Conservation (phyloP, 257 asterid species). For the Asclepias syriaca region DNA sequence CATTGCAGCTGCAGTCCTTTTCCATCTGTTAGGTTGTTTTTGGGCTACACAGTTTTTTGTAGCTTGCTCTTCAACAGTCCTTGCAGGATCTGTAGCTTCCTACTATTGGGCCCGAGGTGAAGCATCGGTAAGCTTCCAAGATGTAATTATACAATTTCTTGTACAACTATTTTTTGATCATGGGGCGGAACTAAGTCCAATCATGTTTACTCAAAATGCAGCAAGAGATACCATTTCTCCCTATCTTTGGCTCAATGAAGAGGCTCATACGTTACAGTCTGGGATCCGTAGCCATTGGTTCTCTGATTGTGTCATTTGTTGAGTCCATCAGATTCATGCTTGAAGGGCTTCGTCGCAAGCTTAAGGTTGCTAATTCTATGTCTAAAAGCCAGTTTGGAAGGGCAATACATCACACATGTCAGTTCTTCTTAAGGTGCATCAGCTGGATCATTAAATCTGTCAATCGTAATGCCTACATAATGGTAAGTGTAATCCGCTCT, state of each 20-base stretch:
- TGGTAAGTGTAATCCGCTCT: conserved; percentile 46
- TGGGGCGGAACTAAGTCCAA: no score
- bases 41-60: no score
- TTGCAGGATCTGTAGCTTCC: no score
- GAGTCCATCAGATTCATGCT: conserved; percentile 86
- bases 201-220: no score
- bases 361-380: conserved; percentile 53
- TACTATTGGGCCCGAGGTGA: no score
- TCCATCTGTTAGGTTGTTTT: no score
- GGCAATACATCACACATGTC: conserved; percentile 50
- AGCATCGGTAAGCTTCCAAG: no score
- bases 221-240: no score
- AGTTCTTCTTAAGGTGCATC: conserved; percentile 51
- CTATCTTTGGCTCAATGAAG: conserved; percentile 92
- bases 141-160: no score
- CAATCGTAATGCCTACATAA: conserved; percentile 88
- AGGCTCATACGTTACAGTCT: conserved; percentile 77
- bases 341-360: conserved; percentile 83
- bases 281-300: conserved; percentile 93
- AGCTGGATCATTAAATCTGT: conserved; percentile 81
- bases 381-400: conserved; percentile 65
- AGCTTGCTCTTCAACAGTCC: no score
- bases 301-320: conserved; percentile 61
- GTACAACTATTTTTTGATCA: no score
- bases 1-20: no score